Base-by-base conservation (phyloP, 2,329 filamentous ascomycete species). In the Fusarium citri region DNA sequence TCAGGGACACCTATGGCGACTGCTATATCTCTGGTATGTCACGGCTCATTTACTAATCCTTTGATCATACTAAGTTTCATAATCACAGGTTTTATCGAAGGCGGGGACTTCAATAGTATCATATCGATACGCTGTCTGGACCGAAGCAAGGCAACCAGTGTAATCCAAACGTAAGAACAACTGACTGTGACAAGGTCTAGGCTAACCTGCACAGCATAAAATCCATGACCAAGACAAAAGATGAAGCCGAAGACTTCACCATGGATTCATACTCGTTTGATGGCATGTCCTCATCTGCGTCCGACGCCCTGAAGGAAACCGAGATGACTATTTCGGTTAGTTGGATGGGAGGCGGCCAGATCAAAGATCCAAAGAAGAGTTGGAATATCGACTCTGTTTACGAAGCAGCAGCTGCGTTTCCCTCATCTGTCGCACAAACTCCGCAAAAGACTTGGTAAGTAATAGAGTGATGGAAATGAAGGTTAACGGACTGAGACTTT, bases 391-490 rank as follows among this genome's bases (percentile, higher is more conserved):
- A 42, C 11, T 59, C 56, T 1, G 41, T 68, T 2, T 53, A 49
- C n/a, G 14, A 31, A n/a, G 31, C 58, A 2, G 58, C 53, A 1
- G 16, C 51, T 12, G 4, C 30, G 0, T 69, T 71, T 20, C 66
- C 62, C 2, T 7, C n/a, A 1, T 10, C 14, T 1, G 65, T 64
- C 18, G 37, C 59, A 2, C 14, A 55, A 0, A 4, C 20, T 0
- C 65, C 65, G 0, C 58, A 64, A 9, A 50, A 14, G 1, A 69
- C 60, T 9, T 66, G 56, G 59, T 62, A 47, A 10, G 41, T 28
- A 16, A 18, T 0, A 3, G 1, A 5, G 0, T 0, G 3, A 3
- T 0, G 15, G 4, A 3, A 3, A 1, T 9, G 12, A 1, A 5
- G 8, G 10, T 6, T 10, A 1, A 3, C 23, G 57, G 10, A 48